Base-by-base conservation (phyloP, 1,139 yeast genomes). In the Eremothecium coryli region DNA sequence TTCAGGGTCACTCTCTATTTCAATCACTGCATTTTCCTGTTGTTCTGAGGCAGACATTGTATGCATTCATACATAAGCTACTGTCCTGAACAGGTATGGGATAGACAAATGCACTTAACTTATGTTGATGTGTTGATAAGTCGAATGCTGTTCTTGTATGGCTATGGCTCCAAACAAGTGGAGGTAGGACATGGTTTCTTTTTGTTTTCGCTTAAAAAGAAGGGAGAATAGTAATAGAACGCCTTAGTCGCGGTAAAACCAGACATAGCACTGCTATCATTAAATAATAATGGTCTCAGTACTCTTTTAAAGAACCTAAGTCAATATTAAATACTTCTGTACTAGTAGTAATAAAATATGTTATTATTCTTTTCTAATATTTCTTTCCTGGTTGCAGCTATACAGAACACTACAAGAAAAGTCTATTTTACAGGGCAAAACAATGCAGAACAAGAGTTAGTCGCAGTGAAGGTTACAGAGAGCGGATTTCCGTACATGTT, bases 1-100 rank as follows among this genome's bases (percentile, higher is more conserved):
- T 17, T 50, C 56, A 7, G 46, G 44, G 34, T 50, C 55, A 36
- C 56, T 52, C 9, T 48, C 56, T 25, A 52, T 50, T 31, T 45
- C 39, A 21, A 50, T 50, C n/a, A 49, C 39, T n/a, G 30, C 20
- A 27, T 27, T 27, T n/a, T 14, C 17, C 12, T n/a, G 13, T 17
- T 20, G 15, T n/a, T 27, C 22, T 9, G 26, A 11, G 13, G 26
- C 26, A 23, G 26, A 23, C 26, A 23, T 23, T 12, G 7, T 23
- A 11, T 20, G 22, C 22, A 8, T 10, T 8, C 9, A 20, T 20
- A 20, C 10, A 20, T n/a, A n/a, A n/a, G n/a, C n/a, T 14, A 32
- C 35, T 26, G 25, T 15, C 20, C 12, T 18, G 30, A 16, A 26
- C 30, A 12, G 25, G 18, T 30, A 32, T 32, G 7, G 20, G 21